These are phyloP conservation scores for Leccinum disarticulatum DNA, from an alignment of 768 basidiomycete genomes.

Conservation along the genomic window DNA sequence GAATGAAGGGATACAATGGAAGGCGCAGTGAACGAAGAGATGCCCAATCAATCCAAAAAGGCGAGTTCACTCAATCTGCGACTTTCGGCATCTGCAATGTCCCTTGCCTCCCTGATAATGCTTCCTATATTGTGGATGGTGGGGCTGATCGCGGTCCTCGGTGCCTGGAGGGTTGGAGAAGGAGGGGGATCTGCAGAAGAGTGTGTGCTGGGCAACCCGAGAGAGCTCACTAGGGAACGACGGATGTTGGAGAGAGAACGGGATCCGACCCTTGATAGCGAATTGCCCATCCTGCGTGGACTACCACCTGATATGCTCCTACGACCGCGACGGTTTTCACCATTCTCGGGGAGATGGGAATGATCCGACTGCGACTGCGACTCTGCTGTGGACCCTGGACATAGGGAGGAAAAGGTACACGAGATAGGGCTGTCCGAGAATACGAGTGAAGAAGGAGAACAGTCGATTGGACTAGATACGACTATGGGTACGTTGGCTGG, in stretches of 20 bases:
- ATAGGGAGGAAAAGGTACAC: slow-evolving; percentile 23
- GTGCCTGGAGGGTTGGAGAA: slow-evolving; percentile 34
- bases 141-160: slow-evolving; percentile 49
- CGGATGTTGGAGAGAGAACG: slow-evolving; percentile 46
- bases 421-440: slow-evolving; percentile 28
- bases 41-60: slow-evolving; percentile 45
- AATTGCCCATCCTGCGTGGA: slow-evolving; percentile 7
- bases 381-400: slow-evolving; percentile 13
- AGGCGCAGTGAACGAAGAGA: background rate
- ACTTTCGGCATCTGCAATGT: slow-evolving; percentile 67
- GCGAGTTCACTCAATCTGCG: slow-evolving; percentile 71
- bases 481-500: slow-evolving; percentile 13
- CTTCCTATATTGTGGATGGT: slow-evolving; percentile 59
- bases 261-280: slow-evolving; percentile 33
- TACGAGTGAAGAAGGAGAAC: slow-evolving; percentile 1
- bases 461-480: slow-evolving; percentile 17
- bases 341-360: slow-evolving; percentile 15
- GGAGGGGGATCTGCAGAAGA: slow-evolving; percentile 36
- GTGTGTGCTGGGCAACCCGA: slow-evolving; percentile 21
- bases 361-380: slow-evolving; percentile 17
- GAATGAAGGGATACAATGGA: background rate
- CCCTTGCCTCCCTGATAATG: slow-evolving; percentile 51
- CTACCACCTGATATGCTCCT: slow-evolving; percentile 20
- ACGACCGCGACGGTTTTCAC: slow-evolving; percentile 15
- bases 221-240: slow-evolving; percentile 41